A percentile compares a stretch with the other conserved stretches of the same genome.
Evolutionary conservation across 495 filamentous ascomycete genomes (phyloP).

Genomic region (Talaromyces nanjingensis): DNA sequence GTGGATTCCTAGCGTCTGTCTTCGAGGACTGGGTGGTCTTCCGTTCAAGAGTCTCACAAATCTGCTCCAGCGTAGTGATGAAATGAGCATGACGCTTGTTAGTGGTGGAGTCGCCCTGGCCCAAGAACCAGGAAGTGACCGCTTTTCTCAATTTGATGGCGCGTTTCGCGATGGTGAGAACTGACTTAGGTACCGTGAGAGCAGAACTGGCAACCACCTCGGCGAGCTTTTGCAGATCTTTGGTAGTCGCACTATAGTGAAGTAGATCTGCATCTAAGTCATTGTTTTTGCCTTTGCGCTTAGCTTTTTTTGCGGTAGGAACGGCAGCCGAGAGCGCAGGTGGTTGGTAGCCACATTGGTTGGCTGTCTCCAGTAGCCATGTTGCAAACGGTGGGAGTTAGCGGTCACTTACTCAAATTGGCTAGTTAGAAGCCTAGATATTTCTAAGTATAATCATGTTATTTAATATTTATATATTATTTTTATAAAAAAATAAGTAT

Average conservation of each 20-base stretch:
- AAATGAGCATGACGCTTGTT: conserved; percentile 23
- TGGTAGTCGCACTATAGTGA: conserved; percentile 17
- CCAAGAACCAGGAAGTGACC: conserved; percentile 26
- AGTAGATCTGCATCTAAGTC: conserved; percentile 12
- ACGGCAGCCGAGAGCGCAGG: conserved; percentile 13
- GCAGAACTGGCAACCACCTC: conserved; percentile 22
- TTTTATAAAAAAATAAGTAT: no score
- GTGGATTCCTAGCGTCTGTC: conserved; percentile 13
- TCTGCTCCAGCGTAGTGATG: conserved; percentile 19
- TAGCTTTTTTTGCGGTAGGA: conserved; percentile 14
- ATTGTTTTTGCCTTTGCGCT: conserved; percentile 17
- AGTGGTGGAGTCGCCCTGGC: conserved; percentile 15
- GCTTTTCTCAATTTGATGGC: conserved; percentile 23
- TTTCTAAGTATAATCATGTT: no score
- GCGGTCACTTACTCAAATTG: no score
- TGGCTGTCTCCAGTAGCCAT: no score
- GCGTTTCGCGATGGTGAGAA: conserved; percentile 22
- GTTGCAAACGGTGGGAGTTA: no score
- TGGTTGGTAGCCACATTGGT: conserved; percentile 8
- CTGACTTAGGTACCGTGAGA: conserved; percentile 17
- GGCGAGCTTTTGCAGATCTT: conserved; percentile 22
- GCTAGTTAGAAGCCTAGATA: no score
- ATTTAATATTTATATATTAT: no score
- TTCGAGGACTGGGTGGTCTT: conserved; percentile 15
- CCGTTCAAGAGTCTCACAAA: conserved; percentile 24